These are phyloP conservation scores for Epichloe sylvatica DNA, from an alignment of 2,329 filamentous ascomycete species.

Conservation along the genomic window DNA sequence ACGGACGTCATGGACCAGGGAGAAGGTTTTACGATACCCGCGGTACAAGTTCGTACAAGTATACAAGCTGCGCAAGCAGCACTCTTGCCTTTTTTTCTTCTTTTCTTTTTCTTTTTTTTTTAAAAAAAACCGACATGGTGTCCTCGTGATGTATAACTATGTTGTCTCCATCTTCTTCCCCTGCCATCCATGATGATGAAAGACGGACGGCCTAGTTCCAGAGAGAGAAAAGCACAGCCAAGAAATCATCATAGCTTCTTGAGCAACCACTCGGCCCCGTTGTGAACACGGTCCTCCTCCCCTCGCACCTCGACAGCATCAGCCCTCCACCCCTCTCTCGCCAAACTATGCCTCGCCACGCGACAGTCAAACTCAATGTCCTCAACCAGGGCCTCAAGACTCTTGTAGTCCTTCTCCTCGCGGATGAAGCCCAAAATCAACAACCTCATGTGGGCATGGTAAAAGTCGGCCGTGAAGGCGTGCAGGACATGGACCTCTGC, in stretches of 20 bases:
- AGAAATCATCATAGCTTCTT: background rate
- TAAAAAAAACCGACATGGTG: background rate
- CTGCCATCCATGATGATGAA: too few species aligned
- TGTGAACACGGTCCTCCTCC: constrained; percentile 14
- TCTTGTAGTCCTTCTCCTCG: constrained; percentile 77
- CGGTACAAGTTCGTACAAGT: background rate
- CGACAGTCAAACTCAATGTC: constrained; percentile 85
- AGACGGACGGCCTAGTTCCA: background rate
- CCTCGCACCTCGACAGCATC: constrained; percentile 13
- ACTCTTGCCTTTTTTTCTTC: constrained; percentile 2
- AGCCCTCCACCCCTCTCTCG: constrained; percentile 46
- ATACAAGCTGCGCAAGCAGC: background rate
- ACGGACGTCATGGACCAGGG: background rate
- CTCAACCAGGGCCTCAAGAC: constrained; percentile 65
- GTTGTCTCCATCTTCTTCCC: background rate
- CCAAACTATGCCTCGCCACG: constrained; percentile 62
- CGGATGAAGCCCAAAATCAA: constrained; percentile 77
- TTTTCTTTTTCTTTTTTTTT: constrained; percentile 10
- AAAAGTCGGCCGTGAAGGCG: constrained; percentile 67
- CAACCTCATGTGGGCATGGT: constrained; percentile 65
- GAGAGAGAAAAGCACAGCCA: background rate
- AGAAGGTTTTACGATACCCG: background rate
- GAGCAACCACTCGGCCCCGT: constrained; percentile 23
- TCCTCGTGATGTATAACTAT: too few species aligned
- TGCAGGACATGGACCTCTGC: constrained; percentile 87